Evolutionary conservation across 257 asterid genomes (phyloP).

Genomic region (Cordia subcordata): DNA sequence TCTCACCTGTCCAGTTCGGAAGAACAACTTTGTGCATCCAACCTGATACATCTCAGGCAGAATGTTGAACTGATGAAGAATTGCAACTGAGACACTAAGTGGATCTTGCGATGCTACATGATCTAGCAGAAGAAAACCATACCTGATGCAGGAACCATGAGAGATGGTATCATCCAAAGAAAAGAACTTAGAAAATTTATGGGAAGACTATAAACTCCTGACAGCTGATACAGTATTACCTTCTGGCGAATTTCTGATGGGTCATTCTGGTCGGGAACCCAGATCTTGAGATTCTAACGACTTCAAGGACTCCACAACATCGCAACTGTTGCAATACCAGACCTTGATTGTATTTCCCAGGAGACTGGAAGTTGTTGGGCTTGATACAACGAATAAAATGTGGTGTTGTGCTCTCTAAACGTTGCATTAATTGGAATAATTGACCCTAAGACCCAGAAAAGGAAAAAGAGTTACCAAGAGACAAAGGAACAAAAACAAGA

Average conservation of each 20-base stretch:
- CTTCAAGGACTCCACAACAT: conserved; percentile 98
- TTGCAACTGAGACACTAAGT: conserved; percentile 89
- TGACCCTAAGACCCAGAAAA: conserved; percentile 54
- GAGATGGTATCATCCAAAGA: conserved; percentile 2
- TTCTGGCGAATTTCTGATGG: conserved; percentile 91
- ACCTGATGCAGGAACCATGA: conserved; percentile 45
- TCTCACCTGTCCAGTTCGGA: conserved; percentile 96
- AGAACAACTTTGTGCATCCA: conserved; percentile 95
- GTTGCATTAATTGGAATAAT: conserved; percentile 89
- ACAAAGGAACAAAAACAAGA: background rate
- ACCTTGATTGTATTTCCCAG: conserved; percentile 77
- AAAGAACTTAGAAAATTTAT: background rate
- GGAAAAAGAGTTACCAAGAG: background rate
- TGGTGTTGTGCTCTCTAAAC: conserved; percentile 86
- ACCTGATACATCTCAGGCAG: conserved; percentile 99
- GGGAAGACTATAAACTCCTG: background rate
- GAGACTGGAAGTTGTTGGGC: conserved; percentile 83
- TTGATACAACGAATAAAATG: conserved; percentile 98
- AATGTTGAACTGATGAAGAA: conserved; percentile 95
- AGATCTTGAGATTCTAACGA: conserved; percentile 96
- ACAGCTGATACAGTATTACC: conserved; percentile 33
- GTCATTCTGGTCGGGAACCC: conserved; percentile 96
- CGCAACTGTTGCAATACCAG: conserved; percentile 86
- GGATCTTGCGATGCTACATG: conserved; percentile 97
- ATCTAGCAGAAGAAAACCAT: conserved; percentile 87